Percentiles rank a stretch among this genome's conserved stretches.
These are phyloP conservation scores for Fusarium sp. DNA, from an alignment of 2,329 filamentous ascomycete genomes.

Conservation along the genomic window DNA sequence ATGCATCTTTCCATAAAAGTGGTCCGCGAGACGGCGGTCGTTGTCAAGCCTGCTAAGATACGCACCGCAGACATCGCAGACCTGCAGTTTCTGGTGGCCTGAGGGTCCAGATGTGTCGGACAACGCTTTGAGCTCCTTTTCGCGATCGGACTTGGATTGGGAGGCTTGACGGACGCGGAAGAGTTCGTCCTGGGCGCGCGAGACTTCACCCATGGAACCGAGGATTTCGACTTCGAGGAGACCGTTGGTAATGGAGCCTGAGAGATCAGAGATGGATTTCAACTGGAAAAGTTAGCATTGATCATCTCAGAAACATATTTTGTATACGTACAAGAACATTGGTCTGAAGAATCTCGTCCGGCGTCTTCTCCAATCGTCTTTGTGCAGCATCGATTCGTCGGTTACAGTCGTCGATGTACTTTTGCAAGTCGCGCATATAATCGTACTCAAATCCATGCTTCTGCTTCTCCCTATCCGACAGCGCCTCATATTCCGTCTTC, in stretches of 20 bases:
- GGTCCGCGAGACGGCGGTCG: slow-evolving; percentile 91
- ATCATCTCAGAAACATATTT: fast-evolving
- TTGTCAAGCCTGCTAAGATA: slow-evolving; percentile 95
- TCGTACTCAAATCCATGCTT: slow-evolving; percentile 94
- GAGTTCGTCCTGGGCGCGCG: slow-evolving; percentile 86
- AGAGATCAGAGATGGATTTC: slow-evolving; percentile 86
- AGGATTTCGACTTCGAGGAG: slow-evolving; percentile 88
- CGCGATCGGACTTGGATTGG: slow-evolving; percentile 83
- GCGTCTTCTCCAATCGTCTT: slow-evolving; percentile 93
- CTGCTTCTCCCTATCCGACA: slow-evolving; percentile 77
- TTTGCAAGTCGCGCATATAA: slow-evolving; percentile 95
- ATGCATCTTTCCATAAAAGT: slow-evolving; percentile 99
- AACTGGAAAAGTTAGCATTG: slow-evolving; percentile 59
- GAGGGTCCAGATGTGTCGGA: slow-evolving; percentile 92
- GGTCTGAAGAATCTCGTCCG: slow-evolving; percentile 96
- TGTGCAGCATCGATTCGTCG: slow-evolving; percentile 91
- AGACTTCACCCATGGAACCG: slow-evolving; percentile 84
- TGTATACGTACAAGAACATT: slow-evolving; percentile 74
- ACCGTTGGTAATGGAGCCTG: slow-evolving; percentile 82
- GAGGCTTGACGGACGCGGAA: slow-evolving; percentile 86
- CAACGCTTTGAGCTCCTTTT: slow-evolving; percentile 89
- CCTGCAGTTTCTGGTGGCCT: slow-evolving; percentile 97
- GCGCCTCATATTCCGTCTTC: slow-evolving; percentile 87
- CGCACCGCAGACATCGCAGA: slow-evolving; percentile 97
- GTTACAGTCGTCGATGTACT: slow-evolving; percentile 98